These are phyloP conservation scores for Paratinospora sagittata DNA, from an alignment of 164 flowering plant genomes.

Conservation along the genomic window DNA sequence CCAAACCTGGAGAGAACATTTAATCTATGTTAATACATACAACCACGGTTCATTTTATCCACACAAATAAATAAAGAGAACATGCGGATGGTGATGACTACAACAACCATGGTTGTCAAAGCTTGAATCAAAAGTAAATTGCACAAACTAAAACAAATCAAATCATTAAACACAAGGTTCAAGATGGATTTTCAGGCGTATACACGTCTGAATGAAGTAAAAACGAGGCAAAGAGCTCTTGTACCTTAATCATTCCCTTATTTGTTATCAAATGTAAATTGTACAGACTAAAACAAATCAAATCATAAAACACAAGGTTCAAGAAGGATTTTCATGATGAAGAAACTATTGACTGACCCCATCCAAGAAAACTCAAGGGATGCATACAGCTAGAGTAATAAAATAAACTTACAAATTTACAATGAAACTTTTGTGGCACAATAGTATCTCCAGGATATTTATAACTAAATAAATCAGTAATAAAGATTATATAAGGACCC, in stretches of 20 bases:
- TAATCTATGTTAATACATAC: conserved; percentile 2
- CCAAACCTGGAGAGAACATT: conserved; percentile 62
- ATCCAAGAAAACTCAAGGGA: not conserved
- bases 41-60: not conserved
- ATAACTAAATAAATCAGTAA: not conserved
- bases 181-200: too few relatives aligned
- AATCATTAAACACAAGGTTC: not conserved
- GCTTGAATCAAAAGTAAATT: not conserved
- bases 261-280: too few relatives aligned
- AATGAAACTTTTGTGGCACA: not conserved
- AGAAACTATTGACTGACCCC: too few relatives aligned
- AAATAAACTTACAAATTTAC: not conserved
- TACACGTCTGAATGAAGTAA: too few relatives aligned
- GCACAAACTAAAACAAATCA: not conserved
- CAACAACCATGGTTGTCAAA: not conserved
- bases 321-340: too few relatives aligned
- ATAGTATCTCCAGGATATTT: too few relatives aligned
- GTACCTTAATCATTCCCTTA: too few relatives aligned
- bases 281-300: too few relatives aligned
- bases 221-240: too few relatives aligned
- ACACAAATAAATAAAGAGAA: not conserved
- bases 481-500: not conserved
- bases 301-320: too few relatives aligned
- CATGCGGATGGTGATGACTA: not conserved
- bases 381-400: not conserved